Percentiles rank a stretch among this genome's conserved stretches.
Evolutionary conservation across 495 filamentous ascomycete species (phyloP).

Genomic region (Elasticomyces elasticus): DNA sequence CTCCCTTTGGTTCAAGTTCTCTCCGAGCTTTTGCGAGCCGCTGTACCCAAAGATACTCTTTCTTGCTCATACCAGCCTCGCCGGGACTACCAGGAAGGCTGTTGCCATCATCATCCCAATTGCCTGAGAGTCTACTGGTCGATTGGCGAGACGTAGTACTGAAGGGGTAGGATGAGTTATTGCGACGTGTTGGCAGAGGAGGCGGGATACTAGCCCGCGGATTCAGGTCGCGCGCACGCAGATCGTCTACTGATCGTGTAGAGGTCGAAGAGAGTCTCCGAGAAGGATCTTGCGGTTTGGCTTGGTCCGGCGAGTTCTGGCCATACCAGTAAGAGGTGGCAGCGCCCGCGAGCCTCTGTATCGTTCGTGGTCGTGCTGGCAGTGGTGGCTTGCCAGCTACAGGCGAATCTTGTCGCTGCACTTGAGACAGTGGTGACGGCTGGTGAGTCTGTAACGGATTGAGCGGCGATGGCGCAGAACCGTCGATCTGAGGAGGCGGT

Average conservation of each 20-base stretch:
- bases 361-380: conserved; percentile 4
- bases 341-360: background rate
- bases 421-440: conserved; percentile 18
- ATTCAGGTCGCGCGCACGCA: background rate
- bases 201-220: conserved; percentile 24
- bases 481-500: conserved; percentile 4
- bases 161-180: conserved; percentile 34
- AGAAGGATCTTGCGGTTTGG: conserved; percentile 1
- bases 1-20: conserved; percentile 55
- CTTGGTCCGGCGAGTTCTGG: background rate
- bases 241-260: conserved; percentile 3
- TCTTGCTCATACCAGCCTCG: conserved; percentile 50
- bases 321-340: conserved; percentile 6
- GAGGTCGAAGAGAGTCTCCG: conserved; percentile 5
- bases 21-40: conserved; percentile 68
- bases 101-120: conserved; percentile 6
- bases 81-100: conserved; percentile 15
- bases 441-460: conserved; percentile 5
- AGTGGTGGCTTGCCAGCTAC: background rate
- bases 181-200: conserved; percentile 32
- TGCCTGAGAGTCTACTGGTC: conserved; percentile 7
- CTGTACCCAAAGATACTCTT: conserved; percentile 72
- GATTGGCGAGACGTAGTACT: conserved; percentile 26
- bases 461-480: conserved; percentile 2
- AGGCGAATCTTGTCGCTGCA: conserved; percentile 7